A percentile compares a stretch with the other conserved stretches of the same genome.
phyloP scores from a whole-genome alignment of 1,139 yeast species.

The Nadsonia starkeyi-henricii region DNA sequence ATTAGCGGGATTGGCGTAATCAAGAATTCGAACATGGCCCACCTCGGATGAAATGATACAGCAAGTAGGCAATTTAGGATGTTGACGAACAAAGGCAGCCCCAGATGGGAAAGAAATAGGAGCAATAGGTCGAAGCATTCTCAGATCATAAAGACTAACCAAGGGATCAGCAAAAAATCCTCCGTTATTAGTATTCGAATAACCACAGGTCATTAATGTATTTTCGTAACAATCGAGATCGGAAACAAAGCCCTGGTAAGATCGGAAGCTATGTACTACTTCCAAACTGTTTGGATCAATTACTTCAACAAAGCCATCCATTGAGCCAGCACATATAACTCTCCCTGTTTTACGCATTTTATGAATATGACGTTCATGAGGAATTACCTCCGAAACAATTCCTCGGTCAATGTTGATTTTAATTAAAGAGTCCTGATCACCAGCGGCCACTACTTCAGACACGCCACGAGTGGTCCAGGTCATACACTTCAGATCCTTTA shows the following conservation, averaged over 20 bases:
- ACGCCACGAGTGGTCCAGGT: constrained; percentile 21
- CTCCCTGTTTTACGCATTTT: constrained; percentile 28
- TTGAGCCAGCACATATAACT: constrained; percentile 45
- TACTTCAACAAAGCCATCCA: constrained; percentile 61
- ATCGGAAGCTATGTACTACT: constrained; percentile 45
- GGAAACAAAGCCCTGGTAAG: constrained; percentile 64
- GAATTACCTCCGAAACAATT: constrained; percentile 20
- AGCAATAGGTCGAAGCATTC: constrained; percentile 57
- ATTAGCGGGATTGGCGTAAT: constrained; percentile 62
- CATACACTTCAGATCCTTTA: constrained; percentile 20
- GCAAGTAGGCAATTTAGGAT: constrained; percentile 75
- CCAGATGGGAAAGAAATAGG: constrained; percentile 88
- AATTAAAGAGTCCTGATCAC: constrained; percentile 32
- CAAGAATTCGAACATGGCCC: constrained; percentile 81
- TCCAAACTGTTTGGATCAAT: constrained; percentile 52
- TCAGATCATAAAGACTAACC: constrained; percentile 68
- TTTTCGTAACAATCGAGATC: constrained; percentile 70
- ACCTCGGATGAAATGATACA: constrained; percentile 57
- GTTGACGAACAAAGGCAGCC: constrained; percentile 70
- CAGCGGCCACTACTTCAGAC: constrained; percentile 34
- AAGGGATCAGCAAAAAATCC: constrained; percentile 57
- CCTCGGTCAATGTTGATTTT: constrained; percentile 53
- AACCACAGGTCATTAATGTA: constrained; percentile 72
- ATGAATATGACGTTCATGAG: constrained; percentile 28
- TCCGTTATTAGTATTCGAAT: constrained; percentile 39